Evolutionary conservation across 1,139 yeast species (phyloP), one percentile per base, ranked within the genome.

Genomic region (Hyphopichia burtonii): DNA sequence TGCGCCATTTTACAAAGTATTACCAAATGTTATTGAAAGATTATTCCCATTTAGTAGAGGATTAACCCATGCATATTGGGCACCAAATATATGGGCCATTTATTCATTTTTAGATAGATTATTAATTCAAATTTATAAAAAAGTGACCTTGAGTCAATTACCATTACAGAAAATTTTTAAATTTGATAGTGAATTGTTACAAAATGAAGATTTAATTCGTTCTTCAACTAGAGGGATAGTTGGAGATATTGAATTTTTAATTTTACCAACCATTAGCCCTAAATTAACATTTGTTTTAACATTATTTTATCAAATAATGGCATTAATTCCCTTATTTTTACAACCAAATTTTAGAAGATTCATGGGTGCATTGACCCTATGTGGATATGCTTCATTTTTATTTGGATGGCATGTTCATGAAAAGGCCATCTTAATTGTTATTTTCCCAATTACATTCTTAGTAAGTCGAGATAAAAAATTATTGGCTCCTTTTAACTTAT

Each of bases 351-450:
- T 76, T 60, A 80, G 82, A 49, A 73, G 95, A 49, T 93, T 93
- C 53, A 62, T 91, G 31, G 97, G 96, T 0, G 80, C 94, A 1
- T 66, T 93, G 51, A 84, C 97, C 0, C 72, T 91, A 41, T 93
- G 98, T 66, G 99, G 95, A 1, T 89, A 80, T 65, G 83, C 97
- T 0, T 86, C 96, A 4, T 93, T 88, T 58, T 66, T 93, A 42
- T 93, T 93, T 65, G 99, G 99, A 6, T 93, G 98, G 98, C 99
- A 93, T 60, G 99, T 93, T 20, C 99, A 93, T 65, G 99, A 91
- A 63, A 93, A 93, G 74, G 99, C 99, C 0, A 82, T 93, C 33
- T 75, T 94, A 69, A 65, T 90, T 27, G 85, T 91, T 2, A 86
- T 93, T n/a, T 78, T 94, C 56, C 99, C 99, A 1, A 81, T 89